Evolutionary conservation across 345 rosid genomes (phyloP).

Genomic region (Eucalyptus globulus): DNA sequence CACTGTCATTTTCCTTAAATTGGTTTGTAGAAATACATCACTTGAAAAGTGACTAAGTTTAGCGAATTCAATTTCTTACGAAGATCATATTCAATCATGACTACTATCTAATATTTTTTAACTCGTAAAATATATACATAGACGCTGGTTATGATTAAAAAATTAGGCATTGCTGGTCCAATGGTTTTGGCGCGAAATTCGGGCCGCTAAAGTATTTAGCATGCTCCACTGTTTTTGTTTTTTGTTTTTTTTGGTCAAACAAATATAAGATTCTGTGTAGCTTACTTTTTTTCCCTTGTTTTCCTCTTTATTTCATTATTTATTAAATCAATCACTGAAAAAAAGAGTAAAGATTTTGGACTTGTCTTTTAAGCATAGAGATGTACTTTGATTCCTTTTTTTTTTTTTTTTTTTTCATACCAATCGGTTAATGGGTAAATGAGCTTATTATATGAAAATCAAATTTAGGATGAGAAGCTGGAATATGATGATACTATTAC

Average conservation of each 20-base stretch:
- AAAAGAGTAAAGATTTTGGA: neutral
- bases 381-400: neutral
- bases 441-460: neutral
- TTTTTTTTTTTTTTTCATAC: neutral
- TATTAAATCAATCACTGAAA: neutral
- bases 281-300: neutral
- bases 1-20: neutral
- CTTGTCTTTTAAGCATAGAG: neutral
- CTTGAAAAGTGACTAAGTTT: neutral
- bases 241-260: fast-evolving
- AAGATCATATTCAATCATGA: neutral
- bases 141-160: neutral
- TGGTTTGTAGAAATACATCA: neutral
- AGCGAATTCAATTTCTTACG: neutral
- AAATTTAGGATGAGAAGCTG: neutral
- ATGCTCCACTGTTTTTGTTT: neutral
- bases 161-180: neutral
- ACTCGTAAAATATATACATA: neutral
- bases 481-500: neutral
- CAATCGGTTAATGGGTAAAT: neutral
- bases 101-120: neutral
- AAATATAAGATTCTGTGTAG: neutral
- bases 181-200: neutral
- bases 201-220: neutral
- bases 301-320: neutral